Evolutionary conservation across 176 grass and related monocot genomes (phyloP).

Genomic region (Zea mays): Zm-B73-REFERENCE-NAM-5.0 NC_050096.1:80666001-80666500

Average conservation of each 20-base stretch:
- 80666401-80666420: slow-evolving; percentile 88
- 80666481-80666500: slow-evolving; percentile 76
- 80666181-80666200: slow-evolving; percentile 20
- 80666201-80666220: slow-evolving; percentile 10
- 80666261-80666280: neutral
- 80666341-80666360: slow-evolving; percentile 19
- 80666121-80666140: slow-evolving; percentile 15
- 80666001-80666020: slow-evolving; percentile 76
- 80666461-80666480: slow-evolving; percentile 91
- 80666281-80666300: neutral
- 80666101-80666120: slow-evolving; percentile 17
- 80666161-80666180: neutral
- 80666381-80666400: slow-evolving; percentile 57
- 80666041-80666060: slow-evolving; percentile 12
- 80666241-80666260: neutral
- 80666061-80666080: slow-evolving; percentile 6
- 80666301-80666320: neutral
- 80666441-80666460: slow-evolving; percentile 80
- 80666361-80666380: neutral
- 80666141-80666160: neutral
- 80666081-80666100: slow-evolving; percentile 9
- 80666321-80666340: slow-evolving; percentile 20
- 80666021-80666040: slow-evolving; percentile 53
- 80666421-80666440: slow-evolving; percentile 98
- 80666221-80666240: neutral